Conservation (phyloP, 768 basidiomycete genomes). For the Hericium alpestre region DNA sequence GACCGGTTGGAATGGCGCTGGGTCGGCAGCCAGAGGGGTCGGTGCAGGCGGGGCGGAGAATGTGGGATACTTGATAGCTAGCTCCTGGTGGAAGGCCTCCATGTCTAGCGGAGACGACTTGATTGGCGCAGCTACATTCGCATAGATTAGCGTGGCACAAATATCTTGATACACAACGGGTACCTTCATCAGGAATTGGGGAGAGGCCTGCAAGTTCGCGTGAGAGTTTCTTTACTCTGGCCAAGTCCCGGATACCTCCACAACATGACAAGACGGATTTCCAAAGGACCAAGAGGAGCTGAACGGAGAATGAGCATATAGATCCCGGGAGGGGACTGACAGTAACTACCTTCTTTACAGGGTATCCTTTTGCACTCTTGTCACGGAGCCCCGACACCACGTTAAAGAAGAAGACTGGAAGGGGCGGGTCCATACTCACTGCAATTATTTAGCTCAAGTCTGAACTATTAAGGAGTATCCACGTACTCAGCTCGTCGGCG, state of each 20-base stretch:
- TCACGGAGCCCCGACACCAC: slow-evolving; percentile 86
- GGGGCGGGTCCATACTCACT: slow-evolving; percentile 94
- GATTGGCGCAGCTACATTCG: slow-evolving; percentile 44
- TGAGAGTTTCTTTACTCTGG: slow-evolving; percentile 72
- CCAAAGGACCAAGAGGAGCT: slow-evolving; percentile 93
- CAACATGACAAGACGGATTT: slow-evolving; percentile 87
- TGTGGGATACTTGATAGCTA: slow-evolving; percentile 91
- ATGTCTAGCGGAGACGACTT: slow-evolving; percentile 91
- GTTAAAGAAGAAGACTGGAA: slow-evolving; percentile 87
- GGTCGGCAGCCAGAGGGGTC: slow-evolving; percentile 29
- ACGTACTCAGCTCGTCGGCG: slow-evolving; percentile 90
- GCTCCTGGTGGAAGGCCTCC: slow-evolving; percentile 81
- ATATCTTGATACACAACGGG: slow-evolving; percentile 13
- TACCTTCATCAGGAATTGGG: slow-evolving; percentile 35
- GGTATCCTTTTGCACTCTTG: slow-evolving; percentile 90
- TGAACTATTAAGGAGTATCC: neutral
- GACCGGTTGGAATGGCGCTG: slow-evolving; percentile 16
- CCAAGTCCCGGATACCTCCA: slow-evolving; percentile 83
- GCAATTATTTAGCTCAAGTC: neutral
- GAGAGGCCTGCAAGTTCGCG: slow-evolving; percentile 79
- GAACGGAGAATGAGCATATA: slow-evolving; percentile 7
- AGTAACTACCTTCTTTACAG: slow-evolving; percentile 79
- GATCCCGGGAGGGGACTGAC: slow-evolving; percentile 4
- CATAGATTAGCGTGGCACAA: neutral
- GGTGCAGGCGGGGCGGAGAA: slow-evolving; percentile 46